Conservation (phyloP, 495 filamentous ascomycete genomes). For the Ascodesmis nigricans region DNA sequence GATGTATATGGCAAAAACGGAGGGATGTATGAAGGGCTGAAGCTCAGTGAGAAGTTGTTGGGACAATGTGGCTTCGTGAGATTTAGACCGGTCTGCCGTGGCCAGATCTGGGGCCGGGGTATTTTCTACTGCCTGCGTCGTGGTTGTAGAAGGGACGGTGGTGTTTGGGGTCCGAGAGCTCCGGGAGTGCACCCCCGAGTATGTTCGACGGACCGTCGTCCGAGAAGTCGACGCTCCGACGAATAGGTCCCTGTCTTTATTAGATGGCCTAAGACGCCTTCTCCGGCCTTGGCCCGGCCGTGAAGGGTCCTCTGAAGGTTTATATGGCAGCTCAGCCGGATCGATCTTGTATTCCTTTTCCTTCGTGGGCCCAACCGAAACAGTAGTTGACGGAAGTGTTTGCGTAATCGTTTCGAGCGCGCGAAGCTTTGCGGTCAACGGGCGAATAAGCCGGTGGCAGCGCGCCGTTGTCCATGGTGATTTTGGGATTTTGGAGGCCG, state of each 20-base stretch:
- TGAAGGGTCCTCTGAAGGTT: background rate
- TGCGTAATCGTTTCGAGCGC: slow-evolving; percentile 2
- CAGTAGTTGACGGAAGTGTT: background rate
- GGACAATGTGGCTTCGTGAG: slow-evolving; percentile 6
- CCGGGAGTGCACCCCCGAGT: no score
- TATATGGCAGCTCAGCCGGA: slow-evolving; percentile 1
- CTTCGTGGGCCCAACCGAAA: background rate
- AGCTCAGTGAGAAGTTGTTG: slow-evolving; percentile 7
- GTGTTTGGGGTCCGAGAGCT: no score
- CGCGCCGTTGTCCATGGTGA: slow-evolving; percentile 23
- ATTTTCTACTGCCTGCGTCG: background rate
- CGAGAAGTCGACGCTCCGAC: no score
- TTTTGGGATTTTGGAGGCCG: slow-evolving; percentile 3
- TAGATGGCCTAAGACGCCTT: no score
- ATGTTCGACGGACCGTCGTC: slow-evolving; percentile 8
- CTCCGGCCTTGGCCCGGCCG: no score
- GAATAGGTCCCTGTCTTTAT: no score
- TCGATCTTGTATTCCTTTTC: slow-evolving; percentile 1
- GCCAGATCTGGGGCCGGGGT: slow-evolving; percentile 1
- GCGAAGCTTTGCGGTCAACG: slow-evolving; percentile 21
- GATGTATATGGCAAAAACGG: slow-evolving; percentile 10
- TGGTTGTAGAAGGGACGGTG: no score
- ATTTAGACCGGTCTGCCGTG: background rate
- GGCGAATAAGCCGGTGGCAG: slow-evolving; percentile 24
- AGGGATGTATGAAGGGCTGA: slow-evolving; percentile 8